Evolutionary conservation across 2,329 filamentous ascomycete species (phyloP), one percentile per base, ranked within the genome.

Genomic region (Macrophomina tecta): DNA sequence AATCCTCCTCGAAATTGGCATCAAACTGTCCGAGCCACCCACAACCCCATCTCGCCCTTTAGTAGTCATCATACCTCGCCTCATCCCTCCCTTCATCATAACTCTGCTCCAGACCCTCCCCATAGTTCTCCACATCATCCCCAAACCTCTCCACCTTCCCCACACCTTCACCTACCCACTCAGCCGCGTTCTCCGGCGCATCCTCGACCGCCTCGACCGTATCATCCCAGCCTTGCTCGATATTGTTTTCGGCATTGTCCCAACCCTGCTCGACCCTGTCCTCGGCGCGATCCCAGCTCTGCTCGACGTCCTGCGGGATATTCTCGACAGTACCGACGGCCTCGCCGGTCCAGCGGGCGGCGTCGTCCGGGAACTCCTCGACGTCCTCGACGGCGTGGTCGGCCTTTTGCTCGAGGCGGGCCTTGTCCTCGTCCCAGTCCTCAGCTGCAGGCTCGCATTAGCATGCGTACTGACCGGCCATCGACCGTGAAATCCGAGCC

Each of bases 121-220:
- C 65, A 36, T 38, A 67, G 14, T 42, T 18, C 28, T 67, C 64
- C 5, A 69, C 66, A 5, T 52, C 56, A 18, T 69, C 66, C 5
- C 62, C 68, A 48, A 69, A 68, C 40, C 75, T 67, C 72, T 83
- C 81, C 5, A 82, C 80, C 51, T 75, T 74, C 5, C 81, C 82
- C 4, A 82, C 80, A 64, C 77, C 76, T 34, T 79, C 73, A 2
- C 82, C 82, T 8, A 73, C 73, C 73, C 77, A 80, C 60, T 71
- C 74, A 12, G 79, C 77, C n/a, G 78, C 72, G 40, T 78, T 71
- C 61, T 79, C 75, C 2, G 78, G 77, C 48, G 74, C 65, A 48
- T 79, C 70, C 65, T 77, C 74, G 11, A 79, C 75, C 52, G 74
- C 72, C 3, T 77, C 69, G 12, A 75, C 74, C 0, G 70, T 70